Conservation (phyloP, 2,329 filamentous ascomycete species). For the Bisporella sp. region DNA sequence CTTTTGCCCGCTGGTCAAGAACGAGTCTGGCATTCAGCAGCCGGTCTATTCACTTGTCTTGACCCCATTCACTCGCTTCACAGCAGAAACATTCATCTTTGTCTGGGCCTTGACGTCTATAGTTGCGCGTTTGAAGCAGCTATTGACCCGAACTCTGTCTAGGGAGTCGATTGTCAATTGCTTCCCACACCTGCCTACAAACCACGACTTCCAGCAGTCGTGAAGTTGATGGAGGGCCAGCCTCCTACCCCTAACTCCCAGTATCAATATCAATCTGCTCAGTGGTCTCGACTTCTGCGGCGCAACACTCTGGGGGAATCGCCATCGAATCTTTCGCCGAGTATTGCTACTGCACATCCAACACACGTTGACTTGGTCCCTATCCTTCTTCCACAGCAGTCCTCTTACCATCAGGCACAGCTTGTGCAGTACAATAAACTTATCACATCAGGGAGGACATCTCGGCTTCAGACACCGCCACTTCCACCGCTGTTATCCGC, state of each 20-base stretch:
- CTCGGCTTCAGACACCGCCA: slow-evolving; percentile 49
- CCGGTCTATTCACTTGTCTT: too few relatives aligned
- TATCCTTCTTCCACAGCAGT: slow-evolving; percentile 50
- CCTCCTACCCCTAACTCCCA: slow-evolving; percentile 24
- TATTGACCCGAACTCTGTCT: neutral
- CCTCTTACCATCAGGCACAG: slow-evolving; percentile 53
- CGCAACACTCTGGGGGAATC: slow-evolving; percentile 26
- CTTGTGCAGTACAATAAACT: slow-evolving; percentile 60
- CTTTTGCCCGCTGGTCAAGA: too few relatives aligned
- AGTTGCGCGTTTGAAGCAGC: too few relatives aligned
- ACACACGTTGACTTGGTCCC: slow-evolving; percentile 47
- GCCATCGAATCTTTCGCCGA: slow-evolving; percentile 17
- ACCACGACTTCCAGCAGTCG: slow-evolving; percentile 16
- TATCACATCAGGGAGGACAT: slow-evolving; percentile 42
- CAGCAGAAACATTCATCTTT: too few relatives aligned
- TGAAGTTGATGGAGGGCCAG: slow-evolving; percentile 30
- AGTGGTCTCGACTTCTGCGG: slow-evolving; percentile 29
- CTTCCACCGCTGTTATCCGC: slow-evolving; percentile 49
- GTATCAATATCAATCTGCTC: slow-evolving; percentile 29
- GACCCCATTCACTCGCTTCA: too few relatives aligned
- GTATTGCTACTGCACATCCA: slow-evolving; percentile 24
- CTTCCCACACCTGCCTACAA: neutral
- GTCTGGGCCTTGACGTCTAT: too few relatives aligned
- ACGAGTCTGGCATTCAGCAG: too few relatives aligned
- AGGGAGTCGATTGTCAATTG: neutral